Evolutionary conservation across 1,139 yeast genomes (phyloP).

Genomic region (Lodderomyces pseudojiufengensis): DNA sequence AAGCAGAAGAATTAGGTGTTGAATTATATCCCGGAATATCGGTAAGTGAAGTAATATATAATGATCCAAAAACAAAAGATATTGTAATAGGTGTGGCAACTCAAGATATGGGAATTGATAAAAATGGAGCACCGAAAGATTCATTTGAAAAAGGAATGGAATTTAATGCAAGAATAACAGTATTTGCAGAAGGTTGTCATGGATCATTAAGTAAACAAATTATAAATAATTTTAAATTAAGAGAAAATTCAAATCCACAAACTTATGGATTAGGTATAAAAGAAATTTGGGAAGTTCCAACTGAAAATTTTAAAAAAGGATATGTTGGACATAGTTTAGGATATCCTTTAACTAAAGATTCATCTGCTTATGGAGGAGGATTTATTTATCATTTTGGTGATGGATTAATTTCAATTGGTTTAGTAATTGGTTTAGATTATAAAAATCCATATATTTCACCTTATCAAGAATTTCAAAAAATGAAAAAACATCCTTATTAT

Average conservation of each 20-base stretch:
- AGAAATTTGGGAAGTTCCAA: conserved; percentile 95
- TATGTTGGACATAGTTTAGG: conserved; percentile 88
- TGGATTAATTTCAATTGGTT: conserved; percentile 81
- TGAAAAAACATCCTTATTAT: conserved; percentile 90
- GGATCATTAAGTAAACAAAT: conserved; percentile 84
- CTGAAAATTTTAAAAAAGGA: conserved; percentile 77
- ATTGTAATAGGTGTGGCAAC: conserved; percentile 88
- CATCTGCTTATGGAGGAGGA: conserved; percentile 88
- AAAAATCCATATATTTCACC: conserved; percentile 93
- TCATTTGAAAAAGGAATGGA: conserved; percentile 95
- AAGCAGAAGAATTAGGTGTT: conserved; percentile 91
- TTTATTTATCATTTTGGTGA: conserved; percentile 97
- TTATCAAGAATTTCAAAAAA: conserved; percentile 88
- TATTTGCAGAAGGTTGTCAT: conserved; percentile 95
- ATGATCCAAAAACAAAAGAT: conserved; percentile 41
- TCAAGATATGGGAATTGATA: conserved; percentile 81
- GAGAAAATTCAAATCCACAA: conserved; percentile 69
- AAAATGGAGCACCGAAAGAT: conserved; percentile 70
- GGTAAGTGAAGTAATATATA: conserved; percentile 75
- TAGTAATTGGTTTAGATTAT: conserved; percentile 90
- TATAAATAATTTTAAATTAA: conserved; percentile 62
- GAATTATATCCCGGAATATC: conserved; percentile 91
- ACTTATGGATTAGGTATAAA: conserved; percentile 94
- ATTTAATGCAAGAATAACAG: conserved; percentile 82
- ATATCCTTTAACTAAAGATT: conserved; percentile 57